Conservation (phyloP, 805 yeast species). For the Barnettozyma sp. region DNA sequence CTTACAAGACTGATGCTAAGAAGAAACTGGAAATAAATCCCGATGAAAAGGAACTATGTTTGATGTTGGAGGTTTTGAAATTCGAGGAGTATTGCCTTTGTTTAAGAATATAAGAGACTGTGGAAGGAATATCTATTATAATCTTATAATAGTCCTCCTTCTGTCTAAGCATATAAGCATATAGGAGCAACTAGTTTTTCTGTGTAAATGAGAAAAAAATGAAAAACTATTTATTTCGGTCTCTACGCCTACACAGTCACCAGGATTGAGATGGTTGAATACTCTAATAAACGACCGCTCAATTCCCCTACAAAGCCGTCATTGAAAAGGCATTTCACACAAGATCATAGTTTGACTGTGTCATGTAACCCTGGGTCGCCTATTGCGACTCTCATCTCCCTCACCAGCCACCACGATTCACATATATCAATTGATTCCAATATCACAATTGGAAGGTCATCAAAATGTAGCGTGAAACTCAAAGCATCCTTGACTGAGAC, state of each 20-base stretch:
- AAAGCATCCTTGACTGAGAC: neutral
- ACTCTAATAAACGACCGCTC: constrained; percentile 1
- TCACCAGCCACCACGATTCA: neutral
- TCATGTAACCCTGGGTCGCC: constrained; percentile 1
- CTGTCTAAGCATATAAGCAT: too few relatives aligned
- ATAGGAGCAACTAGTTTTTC: too few relatives aligned
- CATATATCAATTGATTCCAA: neutral
- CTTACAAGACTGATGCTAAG: neutral
- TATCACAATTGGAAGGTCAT: constrained; percentile 2
- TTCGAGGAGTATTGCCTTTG: constrained; percentile 21
- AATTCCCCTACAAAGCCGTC: constrained; percentile 2
- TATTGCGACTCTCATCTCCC: constrained; percentile 1
- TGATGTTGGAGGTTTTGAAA: constrained; percentile 23
- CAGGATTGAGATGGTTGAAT: neutral
- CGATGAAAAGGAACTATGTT: constrained; percentile 15
- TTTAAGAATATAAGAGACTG: neutral
- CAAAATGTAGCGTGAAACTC: constrained; percentile 1
- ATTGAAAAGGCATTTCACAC: constrained; percentile 2
- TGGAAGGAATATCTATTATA: too few relatives aligned
- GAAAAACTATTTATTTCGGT: neutral
- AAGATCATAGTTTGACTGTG: neutral
- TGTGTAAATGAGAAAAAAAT: neutral
- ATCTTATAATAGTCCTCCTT: too few relatives aligned
- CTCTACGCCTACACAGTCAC: neutral
- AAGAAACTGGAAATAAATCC: neutral